Base-by-base conservation (phyloP, 83 land plant genomes). In the Picea abies region DNA sequence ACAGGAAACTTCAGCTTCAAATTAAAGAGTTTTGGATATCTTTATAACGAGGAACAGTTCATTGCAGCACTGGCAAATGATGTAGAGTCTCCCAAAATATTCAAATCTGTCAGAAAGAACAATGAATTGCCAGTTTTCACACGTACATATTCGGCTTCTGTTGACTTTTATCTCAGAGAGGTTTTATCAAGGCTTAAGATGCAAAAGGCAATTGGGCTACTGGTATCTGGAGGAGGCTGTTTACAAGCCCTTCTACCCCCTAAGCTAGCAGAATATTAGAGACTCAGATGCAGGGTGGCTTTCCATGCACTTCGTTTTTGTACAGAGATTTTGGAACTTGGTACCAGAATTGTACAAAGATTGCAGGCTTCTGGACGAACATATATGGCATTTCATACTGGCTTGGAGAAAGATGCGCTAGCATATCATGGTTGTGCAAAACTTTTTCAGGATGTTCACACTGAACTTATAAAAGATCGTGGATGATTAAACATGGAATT, bases 371-470 rank as follows among this genome's bases (percentile, higher is more conserved):
- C 84, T 63, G 94, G 94, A 67, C 90, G 84, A 84, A 98, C 96
- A 44, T 95, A 89, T 78, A 88, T 97, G 56, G 95, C 88, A 49
- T 92, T 79, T 83, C 96, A 95, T 80, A 84, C 94, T 67, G 96
- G 98, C 5, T 82, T 97, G 26, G 87, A 89, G 44, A 91, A 93
- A 80, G 95, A 94, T 63, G 84, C 89, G 23, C 88, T 97, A n/a
- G 98, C 99, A 44, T 91, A 90, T 81, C 98, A 97, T 90, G 99
- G 99, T 47, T 97, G 99, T 89, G 99, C 96, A 58, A 98, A 97
- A 80, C 96, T 89, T 62, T 97, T 97, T 78, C 99, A 97, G 98
- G 99, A 95, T 88, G 90, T 95, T 52, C 99, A 97, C 76, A 91
- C 96, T 44, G 94, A 95, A 82, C 90, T 96, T 17, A 94, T 95